These are phyloP conservation scores for Nyctanthes arbortristis DNA, from an alignment of 257 asterid genomes.

Conservation along the genomic window DNA sequence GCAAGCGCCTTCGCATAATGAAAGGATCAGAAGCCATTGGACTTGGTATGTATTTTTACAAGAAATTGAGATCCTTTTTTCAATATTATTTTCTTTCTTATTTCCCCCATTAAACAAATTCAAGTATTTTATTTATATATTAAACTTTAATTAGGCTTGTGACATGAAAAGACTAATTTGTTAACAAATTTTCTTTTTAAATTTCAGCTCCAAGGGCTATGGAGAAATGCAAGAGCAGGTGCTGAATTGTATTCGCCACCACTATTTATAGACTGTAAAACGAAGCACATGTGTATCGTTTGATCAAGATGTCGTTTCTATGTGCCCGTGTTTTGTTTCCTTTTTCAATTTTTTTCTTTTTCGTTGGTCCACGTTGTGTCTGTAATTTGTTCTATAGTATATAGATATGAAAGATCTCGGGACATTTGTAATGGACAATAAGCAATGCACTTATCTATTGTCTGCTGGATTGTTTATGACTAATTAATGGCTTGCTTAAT, in stretches of 20 bases:
- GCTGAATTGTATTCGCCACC: conserved; percentile 28
- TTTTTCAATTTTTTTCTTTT: background rate
- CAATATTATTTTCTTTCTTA: background rate
- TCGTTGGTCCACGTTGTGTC: background rate
- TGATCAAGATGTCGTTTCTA: conserved; percentile 4
- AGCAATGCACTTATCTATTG: conserved; percentile 5
- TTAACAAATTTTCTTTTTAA: background rate
- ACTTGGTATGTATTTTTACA: conserved; percentile 37
- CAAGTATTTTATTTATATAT: no score
- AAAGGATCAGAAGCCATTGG: conserved; percentile 70
- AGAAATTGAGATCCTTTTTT: background rate
- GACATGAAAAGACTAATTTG: background rate
- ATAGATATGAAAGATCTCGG: conserved; percentile 6
- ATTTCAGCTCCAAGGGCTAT: conserved; percentile 62
- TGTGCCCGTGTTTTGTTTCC: conserved; percentile 1
- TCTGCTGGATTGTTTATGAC: conserved; percentile 9
- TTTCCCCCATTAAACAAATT: background rate
- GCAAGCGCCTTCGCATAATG: conserved; percentile 67
- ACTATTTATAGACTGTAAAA: conserved; percentile 15
- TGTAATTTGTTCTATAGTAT: background rate
- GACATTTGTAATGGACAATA: conserved; percentile 17
- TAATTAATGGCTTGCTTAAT: conserved; percentile 2
- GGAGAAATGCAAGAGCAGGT: conserved; percentile 69
- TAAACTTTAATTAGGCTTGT: no score
- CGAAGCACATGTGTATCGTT: background rate